phyloP scores from a whole-genome alignment of 73 alveolate species.

The Stentor coeruleus region DNA sequence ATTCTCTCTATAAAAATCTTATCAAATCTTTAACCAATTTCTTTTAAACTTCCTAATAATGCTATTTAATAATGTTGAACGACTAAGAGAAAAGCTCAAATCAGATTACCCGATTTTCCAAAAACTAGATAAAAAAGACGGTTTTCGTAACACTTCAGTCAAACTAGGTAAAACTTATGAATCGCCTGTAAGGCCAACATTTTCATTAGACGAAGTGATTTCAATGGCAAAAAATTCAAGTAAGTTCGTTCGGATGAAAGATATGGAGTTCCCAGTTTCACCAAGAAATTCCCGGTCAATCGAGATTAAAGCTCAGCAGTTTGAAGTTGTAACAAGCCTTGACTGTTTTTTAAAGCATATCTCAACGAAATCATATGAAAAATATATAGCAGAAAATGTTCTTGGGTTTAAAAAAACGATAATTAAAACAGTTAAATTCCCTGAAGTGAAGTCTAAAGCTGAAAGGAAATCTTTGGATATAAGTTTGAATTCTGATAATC shows the following conservation, averaged over 20 bases:
- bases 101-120: slow-evolving; percentile 11
- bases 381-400: background rate
- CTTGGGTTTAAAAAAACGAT: background rate
- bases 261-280: background rate
- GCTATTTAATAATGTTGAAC: background rate
- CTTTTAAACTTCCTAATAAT: background rate
- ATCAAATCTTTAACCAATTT: too few species aligned
- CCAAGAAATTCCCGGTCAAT: background rate
- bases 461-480: background rate
- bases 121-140: background rate
- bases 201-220: background rate
- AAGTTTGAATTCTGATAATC: background rate
- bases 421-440: background rate
- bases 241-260: slow-evolving; percentile 11
- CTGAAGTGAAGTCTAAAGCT: background rate
- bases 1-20: too few species aligned
- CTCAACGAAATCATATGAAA: background rate
- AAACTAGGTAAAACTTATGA: background rate
- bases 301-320: background rate
- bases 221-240: background rate
- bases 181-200: background rate
- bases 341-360: slow-evolving; percentile 11
- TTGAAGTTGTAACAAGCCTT: background rate
- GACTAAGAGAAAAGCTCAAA: background rate
- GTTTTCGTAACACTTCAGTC: background rate